phyloP scores from a whole-genome alignment of 768 basidiomycete genomes.

The Suillus subalutaceus region DNA sequence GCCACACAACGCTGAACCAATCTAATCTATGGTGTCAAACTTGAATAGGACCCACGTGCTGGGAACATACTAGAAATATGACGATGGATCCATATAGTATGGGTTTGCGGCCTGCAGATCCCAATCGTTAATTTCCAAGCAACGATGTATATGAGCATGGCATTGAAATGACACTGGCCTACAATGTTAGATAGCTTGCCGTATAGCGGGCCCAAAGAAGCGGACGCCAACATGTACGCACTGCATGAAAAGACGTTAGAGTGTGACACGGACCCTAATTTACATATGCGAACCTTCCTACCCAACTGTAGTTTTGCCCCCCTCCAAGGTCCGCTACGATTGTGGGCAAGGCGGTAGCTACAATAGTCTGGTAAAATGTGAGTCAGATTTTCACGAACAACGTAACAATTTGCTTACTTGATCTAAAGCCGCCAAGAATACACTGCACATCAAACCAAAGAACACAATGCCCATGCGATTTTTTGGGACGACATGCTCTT shows the following conservation, averaged over 20 bases:
- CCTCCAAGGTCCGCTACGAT: slow-evolving; percentile 50
- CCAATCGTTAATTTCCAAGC: slow-evolving; percentile 3
- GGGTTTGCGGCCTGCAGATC: slow-evolving; percentile 37
- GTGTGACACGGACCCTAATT: background rate
- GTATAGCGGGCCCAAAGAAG: slow-evolving; percentile 46
- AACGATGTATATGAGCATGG: background rate
- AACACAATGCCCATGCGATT: slow-evolving; percentile 47
- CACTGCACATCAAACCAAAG: slow-evolving; percentile 44
- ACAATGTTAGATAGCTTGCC: slow-evolving; percentile 49
- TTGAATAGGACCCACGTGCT: background rate
- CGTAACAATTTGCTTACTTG: slow-evolving; percentile 32
- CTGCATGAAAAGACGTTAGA: slow-evolving; percentile 22
- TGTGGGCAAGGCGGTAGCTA: slow-evolving; percentile 53
- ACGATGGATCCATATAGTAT: slow-evolving; percentile 38
- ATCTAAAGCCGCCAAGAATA: slow-evolving; percentile 52
- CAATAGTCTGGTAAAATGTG: slow-evolving; percentile 38
- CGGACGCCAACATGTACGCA: slow-evolving; percentile 49
- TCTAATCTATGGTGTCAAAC: slow-evolving; percentile 17
- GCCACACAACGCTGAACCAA: slow-evolving; percentile 45
- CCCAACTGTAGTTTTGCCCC: slow-evolving; percentile 51
- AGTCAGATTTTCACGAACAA: background rate
- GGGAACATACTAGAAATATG: slow-evolving; percentile 38
- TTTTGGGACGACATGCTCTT: slow-evolving; percentile 46
- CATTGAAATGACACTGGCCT: slow-evolving; percentile 23
- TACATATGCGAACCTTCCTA: slow-evolving; percentile 41